A percentile compares a stretch with the other conserved stretches of the same genome.
These are phyloP conservation scores for Penicillium cosmopolitanum DNA, from an alignment of 495 filamentous ascomycete genomes.

Conservation along the genomic window DNA sequence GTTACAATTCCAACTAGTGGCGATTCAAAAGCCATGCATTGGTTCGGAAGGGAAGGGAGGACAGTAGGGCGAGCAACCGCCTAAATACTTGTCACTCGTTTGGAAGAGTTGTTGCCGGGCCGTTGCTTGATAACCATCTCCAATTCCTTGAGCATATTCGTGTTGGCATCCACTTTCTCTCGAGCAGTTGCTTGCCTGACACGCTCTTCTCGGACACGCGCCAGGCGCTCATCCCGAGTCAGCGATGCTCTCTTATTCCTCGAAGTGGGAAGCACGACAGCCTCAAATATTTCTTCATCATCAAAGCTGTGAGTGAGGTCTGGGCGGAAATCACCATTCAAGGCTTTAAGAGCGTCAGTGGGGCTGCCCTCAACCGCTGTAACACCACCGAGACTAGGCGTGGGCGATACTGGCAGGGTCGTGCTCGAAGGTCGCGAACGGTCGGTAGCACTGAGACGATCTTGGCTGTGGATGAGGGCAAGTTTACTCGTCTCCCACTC, in stretches of 20 bases:
- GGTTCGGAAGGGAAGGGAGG: slow-evolving; percentile 8
- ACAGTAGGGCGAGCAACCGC: background rate
- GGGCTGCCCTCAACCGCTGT: slow-evolving; percentile 86
- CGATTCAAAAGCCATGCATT: slow-evolving; percentile 12
- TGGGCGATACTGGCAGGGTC: slow-evolving; percentile 76
- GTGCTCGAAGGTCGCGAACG: slow-evolving; percentile 70
- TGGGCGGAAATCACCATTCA: slow-evolving; percentile 64
- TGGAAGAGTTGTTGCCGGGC: slow-evolving; percentile 53
- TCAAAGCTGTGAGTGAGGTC: slow-evolving; percentile 40
- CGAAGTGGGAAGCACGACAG: slow-evolving; percentile 68
- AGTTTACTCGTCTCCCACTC: slow-evolving; percentile 90
- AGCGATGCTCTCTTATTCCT: slow-evolving; percentile 68
- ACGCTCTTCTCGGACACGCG: slow-evolving; percentile 87
- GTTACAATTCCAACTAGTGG: slow-evolving; percentile 27
- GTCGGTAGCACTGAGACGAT: slow-evolving; percentile 54
- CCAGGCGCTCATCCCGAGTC: slow-evolving; percentile 85
- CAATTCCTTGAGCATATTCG: slow-evolving; percentile 87
- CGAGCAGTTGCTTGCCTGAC: slow-evolving; percentile 65
- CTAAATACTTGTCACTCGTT: slow-evolving; percentile 53
- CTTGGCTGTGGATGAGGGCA: slow-evolving; percentile 72
- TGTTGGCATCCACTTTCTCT: slow-evolving; percentile 76
- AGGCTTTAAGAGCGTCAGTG: slow-evolving; percentile 71
- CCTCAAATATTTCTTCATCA: slow-evolving; percentile 86
- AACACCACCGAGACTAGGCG: slow-evolving; percentile 76
- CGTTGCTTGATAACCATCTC: slow-evolving; percentile 85